Base-by-base conservation (phyloP, 2,329 filamentous ascomycete species). In the Nemania diffusa region DNA sequence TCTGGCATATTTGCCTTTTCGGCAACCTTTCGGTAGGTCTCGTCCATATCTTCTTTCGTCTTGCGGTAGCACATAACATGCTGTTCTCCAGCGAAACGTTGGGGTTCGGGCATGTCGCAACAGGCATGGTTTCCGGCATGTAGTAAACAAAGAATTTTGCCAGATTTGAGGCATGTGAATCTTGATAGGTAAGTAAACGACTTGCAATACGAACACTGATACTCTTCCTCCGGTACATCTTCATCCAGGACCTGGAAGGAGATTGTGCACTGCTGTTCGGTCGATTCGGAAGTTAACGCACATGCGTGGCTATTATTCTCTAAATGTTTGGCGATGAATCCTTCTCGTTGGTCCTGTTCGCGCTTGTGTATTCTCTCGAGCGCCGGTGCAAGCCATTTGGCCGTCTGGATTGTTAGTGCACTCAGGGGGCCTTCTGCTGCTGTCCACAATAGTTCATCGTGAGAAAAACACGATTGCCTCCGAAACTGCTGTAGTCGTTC, bases 401-500 rank as follows among this genome's bases (percentile, higher is more conserved):
- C 93, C 1, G 93, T 97, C 73, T 93, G 92, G 64, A 99, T 98
- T 0, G 86, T 89, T 55, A 90, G 78, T 2, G 83, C 82, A 34
- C 88, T 90, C 2, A 90, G 87, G 72, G 94, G 90, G 73, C 88
- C 91, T 71, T 93, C 90, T 6, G 94, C 93, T 7, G 96, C 96
- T 2, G 95, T 97, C 82, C 97, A 90, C 3, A 99, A 84, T 24
- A 99, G 82, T 78, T 99, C 96, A 74, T 99, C 96, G 72, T 99
- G 96, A 0, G 95, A 98, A 78, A 99, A 99, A 78, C 96, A 98
- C 1, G 96, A 94, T 71, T 97, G 94, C 63, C 94, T 89, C 63
- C 95, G 88, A 78, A 97, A 99, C 57, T 91, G 87, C 73, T 96
- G 93, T 32, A 98, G 84, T 71, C 95, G 87, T 74, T 95, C 90